Percentiles rank a stretch among this genome's conserved stretches.
Evolutionary conservation across 345 rosid species (phyloP).

Genomic region (Xanthoceras sorbifolium): DNA sequence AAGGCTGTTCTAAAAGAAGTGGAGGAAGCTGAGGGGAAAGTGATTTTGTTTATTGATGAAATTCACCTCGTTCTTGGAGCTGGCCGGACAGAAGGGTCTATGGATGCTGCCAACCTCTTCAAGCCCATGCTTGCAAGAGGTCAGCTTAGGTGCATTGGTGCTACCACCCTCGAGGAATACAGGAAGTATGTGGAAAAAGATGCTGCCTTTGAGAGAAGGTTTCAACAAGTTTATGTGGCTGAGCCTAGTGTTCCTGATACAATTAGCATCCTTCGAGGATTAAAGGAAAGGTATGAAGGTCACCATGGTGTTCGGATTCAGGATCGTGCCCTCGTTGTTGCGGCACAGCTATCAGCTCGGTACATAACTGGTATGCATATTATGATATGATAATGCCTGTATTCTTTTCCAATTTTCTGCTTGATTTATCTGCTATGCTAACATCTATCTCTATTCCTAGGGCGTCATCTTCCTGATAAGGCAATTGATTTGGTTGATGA

Average conservation of each 20-base stretch:
- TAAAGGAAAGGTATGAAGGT: slow-evolving; percentile 91
- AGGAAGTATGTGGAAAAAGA: slow-evolving; percentile 97
- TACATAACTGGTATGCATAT: slow-evolving; percentile 73
- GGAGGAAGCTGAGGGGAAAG: slow-evolving; percentile 93
- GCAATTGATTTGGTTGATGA: slow-evolving; percentile 95
- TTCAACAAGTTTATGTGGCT: slow-evolving; percentile 89
- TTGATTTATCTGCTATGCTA: neutral
- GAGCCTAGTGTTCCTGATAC: slow-evolving; percentile 91
- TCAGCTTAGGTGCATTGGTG: slow-evolving; percentile 90
- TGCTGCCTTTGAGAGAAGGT: slow-evolving; percentile 92
- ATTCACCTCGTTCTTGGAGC: slow-evolving; percentile 98
- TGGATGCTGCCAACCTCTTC: slow-evolving; percentile 96
- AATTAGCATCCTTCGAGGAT: slow-evolving; percentile 81
- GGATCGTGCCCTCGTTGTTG: slow-evolving; percentile 81
- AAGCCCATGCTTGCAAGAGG: slow-evolving; percentile 98
- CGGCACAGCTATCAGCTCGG: slow-evolving; percentile 88
- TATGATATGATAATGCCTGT: neutral
- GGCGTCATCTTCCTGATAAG: slow-evolving; percentile 89
- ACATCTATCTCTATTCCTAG: slow-evolving; percentile 28
- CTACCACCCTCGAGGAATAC: slow-evolving; percentile 93
- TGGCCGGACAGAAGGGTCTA: slow-evolving; percentile 84
- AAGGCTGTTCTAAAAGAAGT: slow-evolving; percentile 92
- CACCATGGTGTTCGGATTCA: slow-evolving; percentile 93
- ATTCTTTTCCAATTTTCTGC: neutral
- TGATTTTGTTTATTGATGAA: slow-evolving; percentile 90